A percentile compares a stretch with the other conserved stretches of the same genome.
Conservation (phyloP, 352 stramenopile genomes). For the Pythium brachiatum region DNA sequence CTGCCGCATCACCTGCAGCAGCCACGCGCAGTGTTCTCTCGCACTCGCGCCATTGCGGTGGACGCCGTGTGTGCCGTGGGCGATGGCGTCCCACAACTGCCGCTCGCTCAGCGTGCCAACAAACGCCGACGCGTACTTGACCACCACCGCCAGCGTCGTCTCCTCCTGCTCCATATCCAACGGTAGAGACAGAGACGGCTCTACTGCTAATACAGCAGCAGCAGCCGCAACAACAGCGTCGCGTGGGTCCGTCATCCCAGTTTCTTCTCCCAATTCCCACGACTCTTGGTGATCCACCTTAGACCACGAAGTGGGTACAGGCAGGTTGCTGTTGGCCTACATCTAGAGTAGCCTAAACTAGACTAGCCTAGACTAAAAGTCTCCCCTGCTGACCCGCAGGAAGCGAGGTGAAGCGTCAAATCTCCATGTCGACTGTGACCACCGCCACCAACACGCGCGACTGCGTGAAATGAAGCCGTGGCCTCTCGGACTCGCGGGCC, state of each 20-base stretch:
- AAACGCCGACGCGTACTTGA: background rate
- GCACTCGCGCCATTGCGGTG: background rate
- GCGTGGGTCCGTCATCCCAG: background rate
- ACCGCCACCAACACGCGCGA: conserved; percentile 47
- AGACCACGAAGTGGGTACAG: no score
- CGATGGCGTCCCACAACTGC: background rate
- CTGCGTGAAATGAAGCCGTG: conserved; percentile 76
- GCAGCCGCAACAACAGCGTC: background rate
- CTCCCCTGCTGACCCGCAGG: no score
- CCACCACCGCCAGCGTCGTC: background rate
- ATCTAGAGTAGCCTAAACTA: no score
- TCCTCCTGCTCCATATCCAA: background rate
- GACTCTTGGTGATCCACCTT: no score
- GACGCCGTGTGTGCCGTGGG: background rate
- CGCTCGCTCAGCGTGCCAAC: background rate
- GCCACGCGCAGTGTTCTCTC: background rate
- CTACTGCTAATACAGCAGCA: no score
- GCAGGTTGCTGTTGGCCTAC: no score
- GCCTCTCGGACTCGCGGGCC: conserved; percentile 63
- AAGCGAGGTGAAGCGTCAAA: no score
- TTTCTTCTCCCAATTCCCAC: no score
- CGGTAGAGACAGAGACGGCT: background rate
- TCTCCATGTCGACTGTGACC: no score
- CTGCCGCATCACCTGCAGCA: background rate
- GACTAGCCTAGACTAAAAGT: no score